phyloP scores from a whole-genome alignment of 2,329 filamentous ascomycete species.

The Aspergillus pseudonomiae region DNA sequence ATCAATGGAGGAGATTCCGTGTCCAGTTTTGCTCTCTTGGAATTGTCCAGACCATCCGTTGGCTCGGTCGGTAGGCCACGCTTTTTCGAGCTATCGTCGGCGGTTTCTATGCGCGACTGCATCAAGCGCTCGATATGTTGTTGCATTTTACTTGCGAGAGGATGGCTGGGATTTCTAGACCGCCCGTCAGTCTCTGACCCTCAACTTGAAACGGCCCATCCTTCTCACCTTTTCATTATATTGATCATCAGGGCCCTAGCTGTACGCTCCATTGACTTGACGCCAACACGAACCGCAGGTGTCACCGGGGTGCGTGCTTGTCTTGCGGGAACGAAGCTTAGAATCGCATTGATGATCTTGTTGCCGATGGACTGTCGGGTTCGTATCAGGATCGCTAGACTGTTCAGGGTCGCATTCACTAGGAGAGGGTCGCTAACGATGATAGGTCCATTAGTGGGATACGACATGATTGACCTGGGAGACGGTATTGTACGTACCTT shows the following conservation, averaged over 20 bases:
- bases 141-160: slow-evolving; percentile 76
- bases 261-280: slow-evolving; percentile 95
- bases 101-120: slow-evolving; percentile 74
- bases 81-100: slow-evolving; percentile 78
- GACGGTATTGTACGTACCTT: slow-evolving; percentile 58
- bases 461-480: background rate
- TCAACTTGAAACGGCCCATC: background rate
- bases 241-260: slow-evolving; percentile 82
- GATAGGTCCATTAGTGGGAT: slow-evolving; percentile 6
- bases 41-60: slow-evolving; percentile 69
- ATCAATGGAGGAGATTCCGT: slow-evolving; percentile 51
- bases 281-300: slow-evolving; percentile 75
- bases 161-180: slow-evolving; percentile 75
- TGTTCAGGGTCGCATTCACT: slow-evolving; percentile 90
- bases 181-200: slow-evolving; percentile 24
- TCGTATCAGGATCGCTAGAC: slow-evolving; percentile 79
- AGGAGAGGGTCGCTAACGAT: slow-evolving; percentile 75
- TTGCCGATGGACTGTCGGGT: slow-evolving; percentile 77
- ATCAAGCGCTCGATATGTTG: slow-evolving; percentile 83
- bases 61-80: slow-evolving; percentile 72
- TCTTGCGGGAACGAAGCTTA: slow-evolving; percentile 91
- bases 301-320: slow-evolving; percentile 77
- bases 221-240: slow-evolving; percentile 72
- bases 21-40: slow-evolving; percentile 79
- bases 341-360: slow-evolving; percentile 80